Conservation (phyloP, 805 yeast genomes). For the Myxozyma mucilagina region DNA sequence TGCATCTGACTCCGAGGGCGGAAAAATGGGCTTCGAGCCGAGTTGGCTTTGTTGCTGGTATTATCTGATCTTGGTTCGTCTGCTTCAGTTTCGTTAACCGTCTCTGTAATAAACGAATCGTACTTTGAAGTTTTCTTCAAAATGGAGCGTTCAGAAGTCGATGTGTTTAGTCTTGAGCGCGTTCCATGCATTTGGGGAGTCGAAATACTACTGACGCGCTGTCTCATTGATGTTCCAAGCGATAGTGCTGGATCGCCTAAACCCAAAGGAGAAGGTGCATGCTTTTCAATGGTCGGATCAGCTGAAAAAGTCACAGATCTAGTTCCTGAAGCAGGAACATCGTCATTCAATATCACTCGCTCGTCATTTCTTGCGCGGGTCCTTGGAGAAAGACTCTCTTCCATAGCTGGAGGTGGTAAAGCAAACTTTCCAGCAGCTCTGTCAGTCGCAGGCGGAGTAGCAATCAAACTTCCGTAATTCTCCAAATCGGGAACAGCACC, state of each 20-base stretch:
- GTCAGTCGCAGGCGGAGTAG: conserved; percentile 25
- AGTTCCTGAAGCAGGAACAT: neutral
- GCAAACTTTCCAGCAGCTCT: neutral
- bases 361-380: neutral
- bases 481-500: neutral
- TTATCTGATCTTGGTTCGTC: neutral
- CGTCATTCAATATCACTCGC: neutral
- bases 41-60: neutral
- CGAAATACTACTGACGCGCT: neutral
- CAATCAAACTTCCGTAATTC: conserved; percentile 27
- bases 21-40: neutral
- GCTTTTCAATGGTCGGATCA: conserved; percentile 1
- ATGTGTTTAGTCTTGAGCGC: neutral
- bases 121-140: conserved; percentile 14
- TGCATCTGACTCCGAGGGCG: neutral
- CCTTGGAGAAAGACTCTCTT: neutral
- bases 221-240: neutral
- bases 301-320: conserved; percentile 24
- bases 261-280: conserved; percentile 10
- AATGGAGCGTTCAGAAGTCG: conserved; percentile 6
- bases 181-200: neutral
- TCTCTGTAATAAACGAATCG: neutral
- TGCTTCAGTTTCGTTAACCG: neutral
- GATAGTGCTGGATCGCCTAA: conserved; percentile 25
- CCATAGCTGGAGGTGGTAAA: conserved; percentile 28